A percentile compares a stretch with the other conserved stretches of the same genome.
phyloP scores from a whole-genome alignment of 2,329 filamentous ascomycete species.

The Cytospora chrysosperma region DNA sequence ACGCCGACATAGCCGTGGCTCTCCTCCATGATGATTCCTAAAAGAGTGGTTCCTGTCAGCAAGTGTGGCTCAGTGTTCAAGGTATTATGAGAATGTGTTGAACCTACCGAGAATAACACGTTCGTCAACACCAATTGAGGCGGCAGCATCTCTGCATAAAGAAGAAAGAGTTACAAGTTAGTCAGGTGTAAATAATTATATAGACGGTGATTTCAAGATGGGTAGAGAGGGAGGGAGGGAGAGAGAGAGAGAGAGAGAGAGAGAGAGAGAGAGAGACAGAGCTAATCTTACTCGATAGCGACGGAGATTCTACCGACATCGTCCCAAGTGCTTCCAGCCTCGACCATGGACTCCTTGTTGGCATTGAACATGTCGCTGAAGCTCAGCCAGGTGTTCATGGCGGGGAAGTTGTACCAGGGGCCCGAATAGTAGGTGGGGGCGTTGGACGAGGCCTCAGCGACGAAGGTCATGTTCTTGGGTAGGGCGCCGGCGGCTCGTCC shows the following conservation, averaged over 20 bases:
- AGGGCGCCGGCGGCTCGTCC: background rate
- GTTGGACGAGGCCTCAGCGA: background rate
- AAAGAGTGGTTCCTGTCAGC: constrained; percentile 34
- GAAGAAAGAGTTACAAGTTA: background rate
- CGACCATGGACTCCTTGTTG: constrained; percentile 35
- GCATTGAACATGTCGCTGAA: constrained; percentile 37
- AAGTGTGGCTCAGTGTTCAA: background rate
- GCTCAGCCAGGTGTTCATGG: constrained; percentile 34
- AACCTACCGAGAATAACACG: background rate
- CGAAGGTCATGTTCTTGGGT: background rate
- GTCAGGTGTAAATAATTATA: no score
- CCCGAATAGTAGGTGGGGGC: background rate
- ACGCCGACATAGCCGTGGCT: constrained; percentile 40
- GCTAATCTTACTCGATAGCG: constrained; percentile 29
- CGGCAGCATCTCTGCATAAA: background rate
- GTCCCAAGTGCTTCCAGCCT: constrained; percentile 33
- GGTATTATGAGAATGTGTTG: background rate
- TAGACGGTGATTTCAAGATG: no score
- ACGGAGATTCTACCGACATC: constrained; percentile 36
- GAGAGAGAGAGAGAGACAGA: no score
- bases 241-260: no score
- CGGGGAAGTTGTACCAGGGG: constrained; percentile 32
- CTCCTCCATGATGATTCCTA: constrained; percentile 43
- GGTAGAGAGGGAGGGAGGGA: no score
- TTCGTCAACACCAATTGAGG: background rate